A percentile compares a stretch with the other conserved stretches of the same genome.
Evolutionary conservation across 2,329 filamentous ascomycete genomes (phyloP).

Genomic region (Talaromyces sp.): DNA sequence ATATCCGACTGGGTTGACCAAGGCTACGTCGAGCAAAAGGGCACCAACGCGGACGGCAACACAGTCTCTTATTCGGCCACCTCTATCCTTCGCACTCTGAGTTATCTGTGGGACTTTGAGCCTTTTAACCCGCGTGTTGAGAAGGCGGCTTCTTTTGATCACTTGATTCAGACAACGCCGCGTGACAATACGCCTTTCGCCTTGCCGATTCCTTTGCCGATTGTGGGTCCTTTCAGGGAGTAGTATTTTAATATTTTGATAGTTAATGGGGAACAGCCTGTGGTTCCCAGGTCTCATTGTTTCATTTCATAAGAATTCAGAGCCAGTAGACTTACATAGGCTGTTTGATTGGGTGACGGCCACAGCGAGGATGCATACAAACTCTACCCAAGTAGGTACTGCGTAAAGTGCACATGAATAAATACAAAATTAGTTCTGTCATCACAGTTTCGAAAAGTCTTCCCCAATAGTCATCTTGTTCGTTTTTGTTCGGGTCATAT

Average conservation of each 20-base stretch:
- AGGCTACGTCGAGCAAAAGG: slow-evolving; percentile 34
- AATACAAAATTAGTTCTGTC: background rate
- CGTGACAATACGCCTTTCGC: slow-evolving; percentile 6
- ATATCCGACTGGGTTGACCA: slow-evolving; percentile 41
- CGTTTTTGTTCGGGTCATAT: slow-evolving; percentile 5
- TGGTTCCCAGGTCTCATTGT: background rate
- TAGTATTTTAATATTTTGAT: background rate
- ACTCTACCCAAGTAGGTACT: background rate
- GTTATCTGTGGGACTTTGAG: slow-evolving; percentile 39
- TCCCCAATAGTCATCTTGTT: slow-evolving; percentile 4
- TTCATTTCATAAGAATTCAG: background rate
- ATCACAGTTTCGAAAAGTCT: slow-evolving; percentile 3
- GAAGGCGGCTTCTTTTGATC: slow-evolving; percentile 33
- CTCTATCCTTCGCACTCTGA: slow-evolving; percentile 38
- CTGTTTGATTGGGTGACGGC: no score
- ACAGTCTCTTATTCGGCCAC: slow-evolving; percentile 41
- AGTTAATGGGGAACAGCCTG: background rate
- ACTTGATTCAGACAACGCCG: slow-evolving; percentile 19
- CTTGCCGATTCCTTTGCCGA: background rate
- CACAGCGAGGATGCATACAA: no score
- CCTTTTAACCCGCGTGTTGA: slow-evolving; percentile 33
- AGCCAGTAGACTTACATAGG: no score
- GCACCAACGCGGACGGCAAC: slow-evolving; percentile 23
- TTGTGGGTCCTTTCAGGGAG: background rate
- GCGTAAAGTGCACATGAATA: background rate